Conservation (phyloP, 495 filamentous ascomycete genomes). For the Aspergillus funiculosus region DNA sequence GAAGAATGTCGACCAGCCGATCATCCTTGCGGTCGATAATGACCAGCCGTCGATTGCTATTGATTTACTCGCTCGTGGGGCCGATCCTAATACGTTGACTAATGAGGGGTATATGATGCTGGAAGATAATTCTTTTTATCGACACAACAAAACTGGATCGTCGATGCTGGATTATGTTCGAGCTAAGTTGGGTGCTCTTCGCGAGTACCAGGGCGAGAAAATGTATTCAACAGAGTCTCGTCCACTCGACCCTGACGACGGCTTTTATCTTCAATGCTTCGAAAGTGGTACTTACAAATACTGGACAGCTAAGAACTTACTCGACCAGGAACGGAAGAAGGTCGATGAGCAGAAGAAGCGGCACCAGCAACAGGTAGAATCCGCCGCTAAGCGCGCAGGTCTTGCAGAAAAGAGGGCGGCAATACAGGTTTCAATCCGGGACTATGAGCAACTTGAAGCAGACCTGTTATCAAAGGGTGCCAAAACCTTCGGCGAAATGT, state of each 20-base stretch:
- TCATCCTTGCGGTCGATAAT: slow-evolving; percentile 50
- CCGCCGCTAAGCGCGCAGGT: slow-evolving; percentile 24
- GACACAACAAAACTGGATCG: slow-evolving; percentile 24
- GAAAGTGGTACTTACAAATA: not conserved
- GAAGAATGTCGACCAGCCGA: slow-evolving; percentile 46
- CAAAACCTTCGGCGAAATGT: slow-evolving; percentile 58
- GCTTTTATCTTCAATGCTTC: slow-evolving; percentile 8
- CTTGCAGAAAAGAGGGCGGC: slow-evolving; percentile 46
- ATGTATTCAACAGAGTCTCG: slow-evolving; percentile 14
- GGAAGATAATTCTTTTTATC: slow-evolving; percentile 8
- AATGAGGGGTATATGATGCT: slow-evolving; percentile 28
- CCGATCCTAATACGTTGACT: slow-evolving; percentile 48
- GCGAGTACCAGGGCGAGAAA: slow-evolving; percentile 32
- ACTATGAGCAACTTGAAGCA: slow-evolving; percentile 49
- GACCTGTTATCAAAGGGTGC: slow-evolving; percentile 50
- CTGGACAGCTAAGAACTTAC: not conserved
- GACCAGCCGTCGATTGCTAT: slow-evolving; percentile 47
- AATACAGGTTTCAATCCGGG: slow-evolving; percentile 40
- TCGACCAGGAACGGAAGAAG: not conserved
- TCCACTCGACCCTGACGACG: slow-evolving; percentile 27
- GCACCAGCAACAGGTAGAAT: slow-evolving; percentile 5
- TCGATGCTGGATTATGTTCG: slow-evolving; percentile 53
- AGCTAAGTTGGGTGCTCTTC: slow-evolving; percentile 42
- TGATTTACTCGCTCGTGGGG: slow-evolving; percentile 54
- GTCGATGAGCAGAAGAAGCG: slow-evolving; percentile 1